A percentile compares a stretch with the other conserved stretches of the same genome.
Evolutionary conservation across 352 stramenopile genomes (phyloP).

Genomic region (Phytopythium aichiense): DNA sequence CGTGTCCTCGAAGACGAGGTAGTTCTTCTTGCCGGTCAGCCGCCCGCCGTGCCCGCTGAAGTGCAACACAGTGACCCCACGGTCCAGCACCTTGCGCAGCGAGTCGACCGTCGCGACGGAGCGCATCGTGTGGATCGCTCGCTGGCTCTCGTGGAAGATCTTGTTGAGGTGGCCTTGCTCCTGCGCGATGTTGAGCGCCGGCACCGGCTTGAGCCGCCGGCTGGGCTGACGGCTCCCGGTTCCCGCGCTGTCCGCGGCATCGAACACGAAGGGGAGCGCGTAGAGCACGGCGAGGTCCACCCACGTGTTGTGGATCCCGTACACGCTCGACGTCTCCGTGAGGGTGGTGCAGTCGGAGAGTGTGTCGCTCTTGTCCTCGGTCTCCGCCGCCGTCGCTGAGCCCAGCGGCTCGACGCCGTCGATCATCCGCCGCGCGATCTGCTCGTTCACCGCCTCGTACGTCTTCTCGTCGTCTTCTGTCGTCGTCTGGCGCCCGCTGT

Average conservation of each 20-base stretch:
- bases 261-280: constrained; percentile 65
- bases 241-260: constrained; percentile 14
- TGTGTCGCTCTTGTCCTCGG: constrained; percentile 75
- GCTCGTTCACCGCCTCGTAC: constrained; percentile 58
- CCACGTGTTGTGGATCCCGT: constrained; percentile 76
- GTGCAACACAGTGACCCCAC: constrained; percentile 68
- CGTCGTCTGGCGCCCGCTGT: constrained; percentile 2
- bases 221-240: background rate
- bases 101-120: constrained; percentile 66
- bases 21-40: constrained; percentile 59
- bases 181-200: constrained; percentile 59
- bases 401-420: constrained; percentile 22
- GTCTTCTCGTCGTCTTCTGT: constrained; percentile 25
- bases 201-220: constrained; percentile 52
- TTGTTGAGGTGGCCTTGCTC: constrained; percentile 67
- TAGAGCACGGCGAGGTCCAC: constrained; percentile 76
- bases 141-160: constrained; percentile 74
- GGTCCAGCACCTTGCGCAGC: constrained; percentile 72
- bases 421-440: constrained; percentile 51
- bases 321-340: constrained; percentile 70
- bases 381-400: constrained; percentile 14
- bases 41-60: constrained; percentile 75
- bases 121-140: constrained; percentile 72
- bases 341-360: constrained; percentile 69
- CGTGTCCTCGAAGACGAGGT: constrained; percentile 76